phyloP scores from a whole-genome alignment of 306 rosid genomes.

The Elaeagnus macrophylla region DNA sequence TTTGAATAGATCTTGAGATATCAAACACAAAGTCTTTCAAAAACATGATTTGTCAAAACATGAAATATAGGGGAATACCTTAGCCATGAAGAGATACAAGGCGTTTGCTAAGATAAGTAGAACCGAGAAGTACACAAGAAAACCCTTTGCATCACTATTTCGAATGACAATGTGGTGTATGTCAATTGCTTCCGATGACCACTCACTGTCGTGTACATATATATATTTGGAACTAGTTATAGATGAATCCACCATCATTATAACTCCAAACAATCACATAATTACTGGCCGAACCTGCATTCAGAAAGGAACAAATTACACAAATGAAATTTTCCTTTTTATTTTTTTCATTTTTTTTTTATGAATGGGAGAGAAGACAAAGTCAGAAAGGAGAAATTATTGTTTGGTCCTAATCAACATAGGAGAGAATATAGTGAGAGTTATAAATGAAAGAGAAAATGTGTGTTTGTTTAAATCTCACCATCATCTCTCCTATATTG shows the following conservation, averaged over 20 bases:
- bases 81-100: constrained; percentile 30
- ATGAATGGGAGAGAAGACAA: no score
- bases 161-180: constrained; percentile 50
- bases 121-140: constrained; percentile 29
- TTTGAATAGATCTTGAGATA: no score
- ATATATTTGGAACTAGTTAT: constrained; percentile 42
- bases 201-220: constrained; percentile 46
- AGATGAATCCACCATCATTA: constrained; percentile 46
- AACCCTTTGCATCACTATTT: constrained; percentile 31
- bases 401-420: no score
- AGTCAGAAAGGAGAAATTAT: no score
- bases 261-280: not conserved
- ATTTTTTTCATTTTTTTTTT: not conserved
- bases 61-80: constrained; percentile 25
- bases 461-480: no score
- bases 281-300: constrained; percentile 18
- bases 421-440: no score
- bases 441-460: no score
- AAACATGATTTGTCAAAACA: no score
- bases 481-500: no score
- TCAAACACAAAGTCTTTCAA: no score
- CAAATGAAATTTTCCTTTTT: not conserved
- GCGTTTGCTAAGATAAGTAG: constrained; percentile 43
- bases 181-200: constrained; percentile 47
- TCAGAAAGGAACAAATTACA: not conserved